These are phyloP conservation scores for Kentomonas sorsogonicus DNA, from an alignment of 208 protist species.

Conservation along the genomic window DNA sequence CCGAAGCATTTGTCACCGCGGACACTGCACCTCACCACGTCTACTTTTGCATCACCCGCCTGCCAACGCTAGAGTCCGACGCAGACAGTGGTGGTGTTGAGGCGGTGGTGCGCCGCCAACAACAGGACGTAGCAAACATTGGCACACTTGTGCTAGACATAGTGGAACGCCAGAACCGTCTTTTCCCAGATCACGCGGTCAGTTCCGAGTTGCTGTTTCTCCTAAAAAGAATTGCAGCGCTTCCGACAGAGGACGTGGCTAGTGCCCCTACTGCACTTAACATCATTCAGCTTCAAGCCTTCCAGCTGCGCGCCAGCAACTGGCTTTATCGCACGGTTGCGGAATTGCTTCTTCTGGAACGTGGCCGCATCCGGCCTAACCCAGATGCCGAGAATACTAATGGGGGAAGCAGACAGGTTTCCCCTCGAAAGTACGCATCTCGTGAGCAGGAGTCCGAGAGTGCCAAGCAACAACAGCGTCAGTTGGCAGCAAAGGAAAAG, in stretches of 20 bases:
- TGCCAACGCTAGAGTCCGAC: no score
- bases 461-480: slow-evolving; percentile 1
- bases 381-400: no score
- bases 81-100: no score
- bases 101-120: not conserved
- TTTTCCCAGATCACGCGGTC: not conserved
- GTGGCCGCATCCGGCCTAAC: not conserved
- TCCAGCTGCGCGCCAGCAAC: slow-evolving; percentile 53
- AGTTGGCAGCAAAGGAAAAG: slow-evolving; percentile 15
- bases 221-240: slow-evolving; percentile 20
- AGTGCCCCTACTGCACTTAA: slow-evolving; percentile 47
- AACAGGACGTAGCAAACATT: slow-evolving; percentile 1
- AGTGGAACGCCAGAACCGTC: not conserved
- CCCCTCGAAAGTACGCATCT: no score
- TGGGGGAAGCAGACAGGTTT: no score
- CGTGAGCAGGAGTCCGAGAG: no score
- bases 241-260: no score
- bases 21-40: not conserved
- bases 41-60: not conserved
- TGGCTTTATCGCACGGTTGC: slow-evolving; percentile 52
- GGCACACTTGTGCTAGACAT: slow-evolving; percentile 1
- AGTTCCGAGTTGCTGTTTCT: slow-evolving; percentile 35
- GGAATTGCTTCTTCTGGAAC: slow-evolving; percentile 25
- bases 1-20: not conserved
- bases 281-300: slow-evolving; percentile 60